Conservation (phyloP, 2,329 filamentous ascomycete genomes). For the Aspergillus aculeatus region DNA sequence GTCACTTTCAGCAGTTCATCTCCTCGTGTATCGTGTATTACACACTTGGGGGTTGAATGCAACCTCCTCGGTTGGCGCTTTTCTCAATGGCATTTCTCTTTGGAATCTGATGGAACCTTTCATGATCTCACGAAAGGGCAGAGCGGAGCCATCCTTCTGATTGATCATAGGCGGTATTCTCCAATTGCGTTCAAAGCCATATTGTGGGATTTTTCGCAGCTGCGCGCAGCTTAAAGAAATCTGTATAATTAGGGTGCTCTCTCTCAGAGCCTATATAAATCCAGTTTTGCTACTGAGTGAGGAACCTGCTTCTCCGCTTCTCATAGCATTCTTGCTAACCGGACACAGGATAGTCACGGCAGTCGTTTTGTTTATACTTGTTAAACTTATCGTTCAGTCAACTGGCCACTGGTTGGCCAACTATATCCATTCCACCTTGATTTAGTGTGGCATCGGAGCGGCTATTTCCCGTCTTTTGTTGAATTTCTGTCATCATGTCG, state of each 20-base stretch:
- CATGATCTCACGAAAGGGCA: neutral
- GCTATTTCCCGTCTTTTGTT: neutral
- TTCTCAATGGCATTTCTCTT: constrained; percentile 26
- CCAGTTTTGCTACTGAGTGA: neutral
- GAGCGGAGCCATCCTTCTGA: constrained; percentile 9
- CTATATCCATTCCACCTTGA: neutral
- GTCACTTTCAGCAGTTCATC: neutral
- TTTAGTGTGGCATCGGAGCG: neutral
- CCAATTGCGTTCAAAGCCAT: neutral
- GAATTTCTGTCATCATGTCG: constrained; percentile 29
- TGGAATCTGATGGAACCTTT: constrained; percentile 36
- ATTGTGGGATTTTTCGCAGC: neutral
- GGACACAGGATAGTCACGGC: neutral
- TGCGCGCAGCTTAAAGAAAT: neutral
- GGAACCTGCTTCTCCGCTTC: neutral
- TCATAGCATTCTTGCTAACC: neutral
- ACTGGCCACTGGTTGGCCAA: constrained; percentile 4
- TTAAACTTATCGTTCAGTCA: neutral
- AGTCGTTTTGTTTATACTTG: neutral
- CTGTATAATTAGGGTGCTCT: neutral
- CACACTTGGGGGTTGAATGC: neutral
- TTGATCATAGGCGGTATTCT: constrained; percentile 10
- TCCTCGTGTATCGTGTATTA: neutral
- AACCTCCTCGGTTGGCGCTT: constrained; percentile 20
- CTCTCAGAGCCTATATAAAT: neutral